Percentiles rank a stretch among this genome's conserved stretches.
Evolutionary conservation across 2,329 filamentous ascomycete species (phyloP).

Genomic region (Sporothrix pseudoabietina): DNA sequence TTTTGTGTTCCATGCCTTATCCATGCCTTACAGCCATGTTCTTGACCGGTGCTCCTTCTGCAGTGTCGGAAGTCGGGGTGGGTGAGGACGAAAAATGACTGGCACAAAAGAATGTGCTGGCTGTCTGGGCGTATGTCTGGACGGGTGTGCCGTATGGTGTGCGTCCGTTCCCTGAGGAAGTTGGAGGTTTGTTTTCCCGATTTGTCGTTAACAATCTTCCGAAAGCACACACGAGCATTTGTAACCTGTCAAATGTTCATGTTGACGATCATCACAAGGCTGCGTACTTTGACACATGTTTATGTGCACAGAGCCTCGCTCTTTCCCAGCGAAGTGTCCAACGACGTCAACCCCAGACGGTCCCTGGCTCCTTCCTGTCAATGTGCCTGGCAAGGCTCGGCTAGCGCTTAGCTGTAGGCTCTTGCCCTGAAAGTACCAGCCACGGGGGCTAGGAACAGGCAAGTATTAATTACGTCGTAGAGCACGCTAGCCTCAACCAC

Average conservation of each 20-base stretch:
- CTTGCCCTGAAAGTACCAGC: slow-evolving; percentile 12
- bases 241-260: neutral
- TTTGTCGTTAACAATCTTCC: neutral
- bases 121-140: neutral
- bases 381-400: slow-evolving; percentile 26
- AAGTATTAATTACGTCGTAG: too few species aligned
- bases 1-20: neutral
- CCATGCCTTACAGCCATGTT: neutral
- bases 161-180: neutral
- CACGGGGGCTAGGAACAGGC: neutral
- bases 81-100: neutral
- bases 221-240: neutral
- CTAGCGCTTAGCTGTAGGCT: neutral
- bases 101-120: neutral
- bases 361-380: slow-evolving; percentile 7
- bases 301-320: neutral
- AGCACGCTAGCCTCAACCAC: slow-evolving; percentile 17
- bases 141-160: neutral
- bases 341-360: neutral
- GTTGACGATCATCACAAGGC: slow-evolving; percentile 8
- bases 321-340: neutral
- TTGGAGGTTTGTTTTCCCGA: neutral
- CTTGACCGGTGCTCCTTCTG: neutral
- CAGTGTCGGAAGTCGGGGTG: neutral
- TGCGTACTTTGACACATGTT: neutral